Conservation (phyloP, 2,329 filamentous ascomycete species). For the Gyromitra esculenta region DNA sequence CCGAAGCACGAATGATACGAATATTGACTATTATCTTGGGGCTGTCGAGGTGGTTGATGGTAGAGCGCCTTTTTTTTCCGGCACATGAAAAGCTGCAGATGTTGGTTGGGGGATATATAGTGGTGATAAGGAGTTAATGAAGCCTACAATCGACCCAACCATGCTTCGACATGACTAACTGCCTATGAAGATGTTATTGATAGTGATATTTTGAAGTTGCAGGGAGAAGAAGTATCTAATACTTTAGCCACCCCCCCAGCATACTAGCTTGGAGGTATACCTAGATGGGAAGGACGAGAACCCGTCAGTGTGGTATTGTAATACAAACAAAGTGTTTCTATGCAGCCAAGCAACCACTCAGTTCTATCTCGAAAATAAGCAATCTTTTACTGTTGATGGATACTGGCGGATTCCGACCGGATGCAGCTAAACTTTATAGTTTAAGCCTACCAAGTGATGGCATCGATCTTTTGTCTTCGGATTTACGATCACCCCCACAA, state of each 20-base stretch:
- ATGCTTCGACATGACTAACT: neutral
- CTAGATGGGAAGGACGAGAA: neutral
- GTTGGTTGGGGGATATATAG: neutral
- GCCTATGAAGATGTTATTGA: neutral
- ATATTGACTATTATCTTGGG: neutral
- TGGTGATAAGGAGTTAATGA: neutral
- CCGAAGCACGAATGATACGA: neutral
- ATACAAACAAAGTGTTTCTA: neutral
- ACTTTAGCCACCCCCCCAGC: neutral
- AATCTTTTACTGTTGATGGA: neutral
- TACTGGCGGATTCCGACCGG: neutral
- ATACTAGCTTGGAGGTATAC: neutral
- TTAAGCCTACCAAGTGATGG: neutral
- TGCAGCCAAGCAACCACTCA: neutral
- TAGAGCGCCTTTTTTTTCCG: neutral
- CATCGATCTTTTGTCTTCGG: neutral
- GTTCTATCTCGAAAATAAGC: neutral
- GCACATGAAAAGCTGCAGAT: neutral
- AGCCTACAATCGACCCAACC: neutral
- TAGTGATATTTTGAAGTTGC: neutral
- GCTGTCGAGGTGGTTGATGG: neutral
- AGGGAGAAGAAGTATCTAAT: neutral
- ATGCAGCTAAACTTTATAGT: neutral
- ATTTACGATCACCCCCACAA: neutral
- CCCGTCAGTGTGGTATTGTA: conserved; percentile 18